Evolutionary conservation across 768 basidiomycete genomes (phyloP).

Genomic region (Glaciozyma martinii): DNA sequence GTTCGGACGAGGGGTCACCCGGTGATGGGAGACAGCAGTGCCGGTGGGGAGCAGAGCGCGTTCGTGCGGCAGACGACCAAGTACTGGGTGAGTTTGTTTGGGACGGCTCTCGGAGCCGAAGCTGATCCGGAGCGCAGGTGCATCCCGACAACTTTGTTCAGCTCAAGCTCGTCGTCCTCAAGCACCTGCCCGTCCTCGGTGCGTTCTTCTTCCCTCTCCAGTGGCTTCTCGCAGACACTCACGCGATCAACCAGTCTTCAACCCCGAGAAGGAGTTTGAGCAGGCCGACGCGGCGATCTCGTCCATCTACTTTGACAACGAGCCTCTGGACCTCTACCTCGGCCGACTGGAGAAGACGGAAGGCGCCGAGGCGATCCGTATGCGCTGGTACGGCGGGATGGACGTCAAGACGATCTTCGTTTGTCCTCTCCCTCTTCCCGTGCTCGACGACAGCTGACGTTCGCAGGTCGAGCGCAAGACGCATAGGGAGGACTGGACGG

Average conservation of each 20-base stretch:
- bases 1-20: slow-evolving; percentile 93
- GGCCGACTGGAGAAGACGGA: slow-evolving; percentile 97
- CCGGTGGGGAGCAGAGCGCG: slow-evolving; percentile 90
- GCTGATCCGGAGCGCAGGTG: slow-evolving; percentile 36
- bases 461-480: slow-evolving; percentile 45
- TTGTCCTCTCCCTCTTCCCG: background rate
- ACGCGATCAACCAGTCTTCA: slow-evolving; percentile 58
- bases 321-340: slow-evolving; percentile 88
- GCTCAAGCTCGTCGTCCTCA: slow-evolving; percentile 82
- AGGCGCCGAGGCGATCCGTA: slow-evolving; percentile 90
- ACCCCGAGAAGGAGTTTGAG: slow-evolving; percentile 86
- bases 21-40: slow-evolving; percentile 81
- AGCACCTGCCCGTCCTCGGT: slow-evolving; percentile 91
- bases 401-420: slow-evolving; percentile 40
- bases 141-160: slow-evolving; percentile 92
- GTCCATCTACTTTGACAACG: slow-evolving; percentile 94
- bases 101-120: slow-evolving; percentile 36
- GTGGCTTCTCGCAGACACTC: background rate
- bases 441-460: slow-evolving; percentile 6
- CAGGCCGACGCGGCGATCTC: slow-evolving; percentile 65
- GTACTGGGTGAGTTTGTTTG: slow-evolving; percentile 66
- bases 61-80: slow-evolving; percentile 99
- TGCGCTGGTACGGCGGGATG: slow-evolving; percentile 94
- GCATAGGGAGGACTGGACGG: slow-evolving; percentile 96
- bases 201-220: slow-evolving; percentile 28